Percentiles rank a stretch among this genome's conserved stretches.
Conservation (phyloP, 1,139 yeast genomes). For the Hyphopichia khmerensis region DNA sequence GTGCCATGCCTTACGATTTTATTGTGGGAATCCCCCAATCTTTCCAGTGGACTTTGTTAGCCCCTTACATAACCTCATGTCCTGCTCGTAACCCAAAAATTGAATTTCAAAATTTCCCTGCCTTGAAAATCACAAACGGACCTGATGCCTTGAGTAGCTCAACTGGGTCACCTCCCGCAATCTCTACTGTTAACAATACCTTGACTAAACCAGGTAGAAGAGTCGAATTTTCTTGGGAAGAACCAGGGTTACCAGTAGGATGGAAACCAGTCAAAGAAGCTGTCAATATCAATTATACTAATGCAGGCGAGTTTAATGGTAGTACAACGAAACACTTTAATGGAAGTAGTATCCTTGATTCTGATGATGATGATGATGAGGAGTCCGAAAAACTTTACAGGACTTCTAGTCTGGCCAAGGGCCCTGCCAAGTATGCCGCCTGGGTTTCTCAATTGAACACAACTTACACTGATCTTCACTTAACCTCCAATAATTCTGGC, state of each 20-base stretch:
- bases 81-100: constrained; percentile 4
- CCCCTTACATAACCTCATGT: constrained; percentile 6
- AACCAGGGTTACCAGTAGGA: constrained; percentile 5
- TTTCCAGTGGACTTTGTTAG: constrained; percentile 3
- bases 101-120: constrained; percentile 4
- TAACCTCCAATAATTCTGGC: background rate
- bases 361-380: background rate
- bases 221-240: constrained; percentile 4
- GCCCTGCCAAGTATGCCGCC: constrained; percentile 1
- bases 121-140: background rate
- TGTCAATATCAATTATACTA: constrained; percentile 2
- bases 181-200: constrained; percentile 5
- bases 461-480: constrained; percentile 1
- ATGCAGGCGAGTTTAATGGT: constrained; percentile 4
- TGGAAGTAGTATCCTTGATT: constrained; percentile 3
- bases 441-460: constrained; percentile 2
- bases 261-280: constrained; percentile 3
- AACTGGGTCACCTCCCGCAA: constrained; percentile 3
- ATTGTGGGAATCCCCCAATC: constrained; percentile 5
- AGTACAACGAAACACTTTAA: constrained; percentile 4
- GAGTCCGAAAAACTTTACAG: background rate
- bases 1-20: constrained; percentile 5
- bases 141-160: constrained; percentile 1
- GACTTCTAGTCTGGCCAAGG: background rate
- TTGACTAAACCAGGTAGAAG: constrained; percentile 4